These are phyloP conservation scores for Verticillium tricorpus DNA, from an alignment of 2,329 filamentous ascomycete genomes.

Conservation along the genomic window DNA sequence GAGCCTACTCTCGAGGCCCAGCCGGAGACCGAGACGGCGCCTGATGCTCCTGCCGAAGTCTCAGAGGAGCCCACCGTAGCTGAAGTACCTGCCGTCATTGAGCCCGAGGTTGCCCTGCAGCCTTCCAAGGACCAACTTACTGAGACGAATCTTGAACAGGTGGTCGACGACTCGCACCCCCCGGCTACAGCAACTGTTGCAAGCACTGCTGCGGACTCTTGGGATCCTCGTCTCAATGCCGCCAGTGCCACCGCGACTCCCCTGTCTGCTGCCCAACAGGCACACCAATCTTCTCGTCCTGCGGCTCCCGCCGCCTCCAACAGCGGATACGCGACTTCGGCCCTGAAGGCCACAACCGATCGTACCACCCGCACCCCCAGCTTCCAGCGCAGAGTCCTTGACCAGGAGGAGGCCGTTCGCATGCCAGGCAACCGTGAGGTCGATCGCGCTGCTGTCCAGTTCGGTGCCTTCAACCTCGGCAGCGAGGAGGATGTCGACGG, in stretches of 20 bases:
- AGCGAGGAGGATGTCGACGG: constrained; percentile 86
- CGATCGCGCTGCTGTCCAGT: constrained; percentile 88
- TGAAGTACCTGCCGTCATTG: constrained; percentile 30
- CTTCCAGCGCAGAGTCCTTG: constrained; percentile 80
- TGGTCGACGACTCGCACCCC: constrained; percentile 76
- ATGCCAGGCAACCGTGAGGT: constrained; percentile 97
- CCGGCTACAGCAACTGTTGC: constrained; percentile 77
- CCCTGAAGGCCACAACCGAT: constrained; percentile 69
- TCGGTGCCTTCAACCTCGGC: constrained; percentile 89
- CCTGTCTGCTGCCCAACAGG: constrained; percentile 58
- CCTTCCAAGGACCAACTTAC: constrained; percentile 81
- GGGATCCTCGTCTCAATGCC: constrained; percentile 63
- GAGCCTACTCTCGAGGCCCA: constrained; percentile 26
- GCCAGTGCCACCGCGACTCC: constrained; percentile 62
- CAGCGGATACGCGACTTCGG: constrained; percentile 75
- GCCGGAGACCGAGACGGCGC: constrained; percentile 25
- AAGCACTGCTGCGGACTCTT: constrained; percentile 84
- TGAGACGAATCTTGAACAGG: constrained; percentile 85
- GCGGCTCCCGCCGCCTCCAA: constrained; percentile 3
- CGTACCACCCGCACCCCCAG: constrained; percentile 65
- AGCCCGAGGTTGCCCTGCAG: constrained; percentile 52
- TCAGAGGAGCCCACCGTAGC: constrained; percentile 20
- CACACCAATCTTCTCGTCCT: constrained; percentile 55
- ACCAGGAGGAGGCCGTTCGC: constrained; percentile 95
- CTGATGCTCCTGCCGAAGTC: constrained; percentile 25